Evolutionary conservation across 2,329 filamentous ascomycete species (phyloP).

Genomic region (Ramularia collo-cygni): DNA sequence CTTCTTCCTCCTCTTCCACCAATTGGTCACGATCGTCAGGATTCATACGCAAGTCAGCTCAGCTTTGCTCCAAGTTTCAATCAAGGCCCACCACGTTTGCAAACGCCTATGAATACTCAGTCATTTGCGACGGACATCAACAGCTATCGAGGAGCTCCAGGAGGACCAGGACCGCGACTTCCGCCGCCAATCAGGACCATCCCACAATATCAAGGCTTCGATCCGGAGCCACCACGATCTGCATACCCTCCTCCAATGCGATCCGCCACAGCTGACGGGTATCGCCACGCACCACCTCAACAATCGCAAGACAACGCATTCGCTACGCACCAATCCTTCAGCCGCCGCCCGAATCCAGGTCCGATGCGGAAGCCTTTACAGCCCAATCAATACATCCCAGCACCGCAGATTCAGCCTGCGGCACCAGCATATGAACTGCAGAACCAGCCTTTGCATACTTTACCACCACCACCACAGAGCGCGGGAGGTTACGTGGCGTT

Average conservation of each 20-base stretch:
- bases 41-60: conserved; percentile 13
- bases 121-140: neutral
- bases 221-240: conserved; percentile 9
- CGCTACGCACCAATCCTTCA: neutral
- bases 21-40: conserved; percentile 15
- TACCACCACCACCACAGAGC: neutral
- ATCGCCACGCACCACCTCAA: conserved; percentile 13
- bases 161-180: conserved; percentile 9
- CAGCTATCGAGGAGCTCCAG: neutral
- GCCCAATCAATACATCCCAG: neutral
- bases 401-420: neutral
- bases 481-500: neutral
- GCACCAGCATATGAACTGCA: neutral
- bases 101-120: conserved; percentile 10
- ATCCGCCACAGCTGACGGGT: conserved; percentile 24
- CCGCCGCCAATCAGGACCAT: conserved; percentile 15
- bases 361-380: neutral
- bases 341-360: neutral
- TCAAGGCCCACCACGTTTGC: conserved; percentile 6
- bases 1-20: conserved; percentile 18
- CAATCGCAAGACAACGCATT: neutral
- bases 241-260: conserved; percentile 12
- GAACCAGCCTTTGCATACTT: neutral
- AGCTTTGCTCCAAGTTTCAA: conserved; percentile 5
- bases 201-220: conserved; percentile 10